phyloP scores from a whole-genome alignment of 2,329 filamentous ascomycete species.

The Sporothrix brasiliensis region DNA sequence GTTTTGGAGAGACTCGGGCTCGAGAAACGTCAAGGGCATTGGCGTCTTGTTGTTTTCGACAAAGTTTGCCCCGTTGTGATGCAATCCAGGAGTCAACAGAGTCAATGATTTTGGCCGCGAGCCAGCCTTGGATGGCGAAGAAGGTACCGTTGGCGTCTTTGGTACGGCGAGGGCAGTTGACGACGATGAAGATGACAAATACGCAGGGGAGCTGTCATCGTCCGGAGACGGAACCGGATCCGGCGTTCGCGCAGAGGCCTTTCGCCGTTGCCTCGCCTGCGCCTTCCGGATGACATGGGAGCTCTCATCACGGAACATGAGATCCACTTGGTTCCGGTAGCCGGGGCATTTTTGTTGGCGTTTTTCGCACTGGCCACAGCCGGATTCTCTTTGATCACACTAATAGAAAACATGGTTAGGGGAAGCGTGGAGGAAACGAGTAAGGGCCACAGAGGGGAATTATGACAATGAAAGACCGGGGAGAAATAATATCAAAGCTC shows the following conservation, averaged over 20 bases:
- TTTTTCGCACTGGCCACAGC: constrained; percentile 59
- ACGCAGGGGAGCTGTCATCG: constrained; percentile 30
- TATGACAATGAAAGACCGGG: neutral
- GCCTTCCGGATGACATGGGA: constrained; percentile 59
- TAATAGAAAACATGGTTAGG: constrained; percentile 38
- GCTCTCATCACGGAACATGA: constrained; percentile 62
- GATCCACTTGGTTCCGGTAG: constrained; percentile 58
- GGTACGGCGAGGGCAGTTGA: neutral
- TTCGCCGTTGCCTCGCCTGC: constrained; percentile 43
- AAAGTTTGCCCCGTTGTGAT: neutral
- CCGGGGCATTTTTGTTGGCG: constrained; percentile 57
- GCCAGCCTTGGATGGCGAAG: constrained; percentile 11
- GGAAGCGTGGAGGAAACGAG: neutral
- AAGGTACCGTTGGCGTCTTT: neutral
- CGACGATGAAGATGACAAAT: constrained; percentile 26
- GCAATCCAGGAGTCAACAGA: constrained; percentile 22
- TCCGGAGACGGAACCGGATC: constrained; percentile 37
- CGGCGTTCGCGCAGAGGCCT: constrained; percentile 35
- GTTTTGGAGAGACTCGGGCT: constrained; percentile 24
- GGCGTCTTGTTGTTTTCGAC: constrained; percentile 5
- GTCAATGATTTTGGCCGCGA: neutral
- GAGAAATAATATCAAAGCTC: neutral
- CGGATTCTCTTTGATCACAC: constrained; percentile 57
- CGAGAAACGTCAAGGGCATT: constrained; percentile 4
- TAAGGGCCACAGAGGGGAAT: neutral